These are phyloP conservation scores for Daldinia bambusicola DNA, from an alignment of 495 filamentous ascomycete species.

Conservation along the genomic window DNA sequence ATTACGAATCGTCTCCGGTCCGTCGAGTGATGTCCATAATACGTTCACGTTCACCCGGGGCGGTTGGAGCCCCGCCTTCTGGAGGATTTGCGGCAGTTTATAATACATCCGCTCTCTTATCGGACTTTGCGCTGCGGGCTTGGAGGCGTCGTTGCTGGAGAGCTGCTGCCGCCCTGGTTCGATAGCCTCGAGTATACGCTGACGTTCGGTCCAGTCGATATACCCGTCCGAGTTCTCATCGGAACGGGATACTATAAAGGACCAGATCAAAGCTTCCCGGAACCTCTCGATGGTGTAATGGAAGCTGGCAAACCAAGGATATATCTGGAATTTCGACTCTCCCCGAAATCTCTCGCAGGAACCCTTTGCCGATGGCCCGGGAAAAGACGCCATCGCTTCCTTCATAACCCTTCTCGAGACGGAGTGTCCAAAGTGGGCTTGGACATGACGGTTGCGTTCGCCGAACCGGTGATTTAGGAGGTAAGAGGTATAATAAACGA, in stretches of 20 bases:
- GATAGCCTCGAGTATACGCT: conserved; percentile 48
- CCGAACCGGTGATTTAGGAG: conserved; percentile 57
- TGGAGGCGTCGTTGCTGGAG: conserved; percentile 33
- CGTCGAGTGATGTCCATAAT: conserved; percentile 57
- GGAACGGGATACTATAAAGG: conserved; percentile 54
- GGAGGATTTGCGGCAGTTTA: conserved; percentile 47
- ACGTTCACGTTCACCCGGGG: conserved; percentile 55
- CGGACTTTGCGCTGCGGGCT: conserved; percentile 43
- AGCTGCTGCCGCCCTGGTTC: conserved; percentile 49
- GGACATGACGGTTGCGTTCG: conserved; percentile 55
- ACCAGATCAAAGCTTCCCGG: conserved; percentile 56
- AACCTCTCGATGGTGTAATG: conserved; percentile 59
- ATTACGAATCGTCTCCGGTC: conserved; percentile 53
- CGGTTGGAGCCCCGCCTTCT: conserved; percentile 51
- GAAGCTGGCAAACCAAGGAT: conserved; percentile 56
- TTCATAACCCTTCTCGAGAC: conserved; percentile 52
- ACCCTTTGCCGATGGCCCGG: conserved; percentile 51
- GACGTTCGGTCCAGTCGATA: conserved; percentile 52
- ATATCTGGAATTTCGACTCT: conserved; percentile 55
- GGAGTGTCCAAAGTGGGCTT: conserved; percentile 57
- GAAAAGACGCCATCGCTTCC: conserved; percentile 56
- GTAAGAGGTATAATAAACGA: conserved; percentile 58
- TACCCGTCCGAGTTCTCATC: conserved; percentile 53
- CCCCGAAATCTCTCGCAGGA: conserved; percentile 56
- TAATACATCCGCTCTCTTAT: conserved; percentile 52